These are phyloP conservation scores for Russula griseocarnosa DNA, from an alignment of 768 basidiomycete genomes.

Conservation along the genomic window DNA sequence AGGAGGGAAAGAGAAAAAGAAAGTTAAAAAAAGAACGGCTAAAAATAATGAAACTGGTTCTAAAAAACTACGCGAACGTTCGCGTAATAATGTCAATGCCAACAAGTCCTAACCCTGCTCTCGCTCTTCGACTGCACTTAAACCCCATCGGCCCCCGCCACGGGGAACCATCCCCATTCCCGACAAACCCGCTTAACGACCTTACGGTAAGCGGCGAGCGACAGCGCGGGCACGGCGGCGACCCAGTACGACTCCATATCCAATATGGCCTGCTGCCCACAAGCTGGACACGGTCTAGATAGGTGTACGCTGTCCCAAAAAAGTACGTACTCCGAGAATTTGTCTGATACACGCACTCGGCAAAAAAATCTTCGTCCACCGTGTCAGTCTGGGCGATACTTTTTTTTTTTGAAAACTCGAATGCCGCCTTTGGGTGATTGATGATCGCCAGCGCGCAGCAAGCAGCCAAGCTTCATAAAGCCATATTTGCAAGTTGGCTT, in stretches of 20 bases:
- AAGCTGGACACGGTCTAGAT: not conserved
- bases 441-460: slow-evolving; percentile 9
- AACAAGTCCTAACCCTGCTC: slow-evolving; percentile 16
- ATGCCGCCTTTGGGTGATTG: not conserved
- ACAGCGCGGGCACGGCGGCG: not conserved
- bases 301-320: not conserved
- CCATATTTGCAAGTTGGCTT: slow-evolving; percentile 4
- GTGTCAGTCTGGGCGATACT: not conserved
- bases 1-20: not conserved
- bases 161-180: not conserved
- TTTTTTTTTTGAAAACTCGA: not conserved
- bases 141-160: not conserved
- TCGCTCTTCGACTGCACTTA: not conserved
- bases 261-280: not conserved
- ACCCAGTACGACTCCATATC: not conserved
- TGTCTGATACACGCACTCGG: slow-evolving; percentile 24
- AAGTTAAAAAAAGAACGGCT: not conserved
- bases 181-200: no score
- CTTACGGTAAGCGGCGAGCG: not conserved
- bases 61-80: not conserved
- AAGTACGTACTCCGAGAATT: slow-evolving; percentile 21
- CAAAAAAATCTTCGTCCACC: not conserved
- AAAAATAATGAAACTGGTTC: not conserved
- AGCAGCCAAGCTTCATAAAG: not conserved
- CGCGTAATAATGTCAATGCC: not conserved